These are phyloP conservation scores for Suillus lakei DNA, from an alignment of 768 basidiomycete species.

Conservation along the genomic window DNA sequence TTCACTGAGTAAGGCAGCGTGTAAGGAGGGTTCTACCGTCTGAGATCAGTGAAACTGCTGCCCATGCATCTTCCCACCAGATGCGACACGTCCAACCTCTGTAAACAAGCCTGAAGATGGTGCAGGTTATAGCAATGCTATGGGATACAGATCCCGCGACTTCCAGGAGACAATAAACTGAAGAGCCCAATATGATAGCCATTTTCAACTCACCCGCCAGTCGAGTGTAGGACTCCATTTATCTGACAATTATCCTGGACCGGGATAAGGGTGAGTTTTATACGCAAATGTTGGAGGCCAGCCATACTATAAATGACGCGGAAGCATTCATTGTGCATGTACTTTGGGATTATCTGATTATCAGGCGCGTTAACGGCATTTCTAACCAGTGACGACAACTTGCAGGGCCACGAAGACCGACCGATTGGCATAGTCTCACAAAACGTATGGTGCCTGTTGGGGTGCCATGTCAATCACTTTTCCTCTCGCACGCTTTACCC, in stretches of 20 bases:
- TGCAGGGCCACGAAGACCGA: not conserved
- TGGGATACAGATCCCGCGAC: slow-evolving; percentile 25
- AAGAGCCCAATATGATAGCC: not conserved
- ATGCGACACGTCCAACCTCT: slow-evolving; percentile 21
- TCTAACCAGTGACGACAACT: not conserved
- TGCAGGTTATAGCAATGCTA: slow-evolving; percentile 22
- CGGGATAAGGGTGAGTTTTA: not conserved
- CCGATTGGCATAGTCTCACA: not conserved
- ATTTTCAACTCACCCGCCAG: not conserved
- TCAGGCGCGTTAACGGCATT: not conserved
- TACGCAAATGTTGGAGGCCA: too few relatives aligned
- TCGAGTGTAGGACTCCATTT: not conserved
- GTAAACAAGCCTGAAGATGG: slow-evolving; percentile 29
- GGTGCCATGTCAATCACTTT: not conserved
- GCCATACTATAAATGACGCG: not conserved
- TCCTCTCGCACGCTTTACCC: not conserved
- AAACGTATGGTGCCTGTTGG: not conserved
- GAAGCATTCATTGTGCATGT: not conserved
- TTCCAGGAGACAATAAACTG: not conserved
- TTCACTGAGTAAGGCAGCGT: not conserved
- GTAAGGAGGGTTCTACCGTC: slow-evolving; percentile 12
- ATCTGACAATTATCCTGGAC: not conserved
- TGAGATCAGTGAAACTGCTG: slow-evolving; percentile 15
- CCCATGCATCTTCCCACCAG: slow-evolving; percentile 34
- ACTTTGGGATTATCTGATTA: not conserved